Conservation (phyloP, 306 rosid species). For the Lotus japonicus region DNA sequence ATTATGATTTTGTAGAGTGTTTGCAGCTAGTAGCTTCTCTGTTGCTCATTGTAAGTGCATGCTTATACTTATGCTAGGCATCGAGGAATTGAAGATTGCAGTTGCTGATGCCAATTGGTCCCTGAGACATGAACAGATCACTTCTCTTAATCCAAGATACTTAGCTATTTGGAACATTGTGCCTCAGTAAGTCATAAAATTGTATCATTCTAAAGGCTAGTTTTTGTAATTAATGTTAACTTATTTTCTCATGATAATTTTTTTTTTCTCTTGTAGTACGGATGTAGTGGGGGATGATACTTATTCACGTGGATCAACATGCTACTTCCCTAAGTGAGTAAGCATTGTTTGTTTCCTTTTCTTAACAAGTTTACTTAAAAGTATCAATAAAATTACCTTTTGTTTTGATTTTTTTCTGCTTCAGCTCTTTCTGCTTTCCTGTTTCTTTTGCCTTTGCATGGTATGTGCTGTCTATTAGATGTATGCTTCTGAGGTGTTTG, state of each 20-base stretch:
- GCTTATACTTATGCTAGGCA: slow-evolving; percentile 40
- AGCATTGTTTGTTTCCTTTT: slow-evolving; percentile 16
- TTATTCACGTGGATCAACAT: slow-evolving; percentile 35
- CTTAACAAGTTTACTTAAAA: not conserved
- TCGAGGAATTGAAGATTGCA: slow-evolving; percentile 67
- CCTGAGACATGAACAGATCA: slow-evolving; percentile 49
- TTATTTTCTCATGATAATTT: not conserved
- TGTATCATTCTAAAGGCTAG: not conserved
- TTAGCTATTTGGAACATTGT: slow-evolving; percentile 44
- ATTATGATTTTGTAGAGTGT: slow-evolving; percentile 1
- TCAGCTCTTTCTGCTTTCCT: not conserved
- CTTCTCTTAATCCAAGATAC: slow-evolving; percentile 58
- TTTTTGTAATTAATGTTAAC: slow-evolving; percentile 7
- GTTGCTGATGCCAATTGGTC: slow-evolving; percentile 68
- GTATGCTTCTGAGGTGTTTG: slow-evolving; percentile 7
- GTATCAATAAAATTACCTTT: slow-evolving; percentile 1
- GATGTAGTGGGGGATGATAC: slow-evolving; percentile 39
- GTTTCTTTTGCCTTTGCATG: slow-evolving; percentile 9
- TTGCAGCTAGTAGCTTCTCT: slow-evolving; percentile 15
- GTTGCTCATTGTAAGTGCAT: slow-evolving; percentile 21
- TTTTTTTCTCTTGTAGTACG: slow-evolving; percentile 24
- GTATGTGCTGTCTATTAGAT: not conserved
- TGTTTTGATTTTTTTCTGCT: not conserved
- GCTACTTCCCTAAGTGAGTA: slow-evolving; percentile 77
- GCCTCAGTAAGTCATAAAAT: slow-evolving; percentile 45